Percentiles rank a stretch among this genome's conserved stretches.
Evolutionary conservation across 2,329 filamentous ascomycete genomes (phyloP).

Genomic region (Ascochyta pisi): DNA sequence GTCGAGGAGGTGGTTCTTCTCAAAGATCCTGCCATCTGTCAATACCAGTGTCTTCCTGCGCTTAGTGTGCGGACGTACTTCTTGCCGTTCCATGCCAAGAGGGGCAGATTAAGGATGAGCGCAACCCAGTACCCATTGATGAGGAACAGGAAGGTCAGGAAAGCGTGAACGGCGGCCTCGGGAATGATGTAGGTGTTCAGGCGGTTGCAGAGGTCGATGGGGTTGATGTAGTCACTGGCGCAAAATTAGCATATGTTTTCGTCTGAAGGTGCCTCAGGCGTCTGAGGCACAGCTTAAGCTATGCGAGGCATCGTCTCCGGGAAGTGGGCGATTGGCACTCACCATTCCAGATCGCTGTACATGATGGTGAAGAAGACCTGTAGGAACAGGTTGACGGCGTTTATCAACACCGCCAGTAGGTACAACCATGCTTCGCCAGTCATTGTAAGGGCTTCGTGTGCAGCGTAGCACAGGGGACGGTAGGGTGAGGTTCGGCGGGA

Average conservation of each 20-base stretch:
- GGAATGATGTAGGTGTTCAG: slow-evolving; percentile 99
- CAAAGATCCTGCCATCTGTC: slow-evolving; percentile 75
- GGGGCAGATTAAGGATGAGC: slow-evolving; percentile 87
- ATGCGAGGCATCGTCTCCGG: background rate
- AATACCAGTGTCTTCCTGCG: slow-evolving; percentile 27
- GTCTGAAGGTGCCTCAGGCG: background rate
- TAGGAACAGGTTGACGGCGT: slow-evolving; percentile 99
- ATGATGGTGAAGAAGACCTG: slow-evolving; percentile 99
- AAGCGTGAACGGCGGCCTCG: slow-evolving; percentile 95
- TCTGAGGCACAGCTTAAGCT: background rate
- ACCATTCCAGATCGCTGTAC: slow-evolving; percentile 99
- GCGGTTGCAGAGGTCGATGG: slow-evolving; percentile 99
- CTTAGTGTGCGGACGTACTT: slow-evolving; percentile 72
- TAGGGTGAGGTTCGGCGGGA: slow-evolving; percentile 13
- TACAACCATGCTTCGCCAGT: slow-evolving; percentile 99
- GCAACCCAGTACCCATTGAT: slow-evolving; percentile 99
- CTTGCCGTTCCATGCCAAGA: slow-evolving; percentile 93
- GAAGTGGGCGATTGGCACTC: slow-evolving; percentile 51
- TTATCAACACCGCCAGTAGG: slow-evolving; percentile 96
- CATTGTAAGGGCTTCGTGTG: slow-evolving; percentile 65
- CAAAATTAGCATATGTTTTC: slow-evolving; percentile 41
- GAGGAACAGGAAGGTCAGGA: slow-evolving; percentile 93
- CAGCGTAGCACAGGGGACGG: slow-evolving; percentile 27
- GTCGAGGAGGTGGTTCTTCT: slow-evolving; percentile 95
- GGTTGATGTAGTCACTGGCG: slow-evolving; percentile 97